A percentile compares a stretch with the other conserved stretches of the same genome.
phyloP scores from a whole-genome alignment of 148 eudicot genomes.

The Bassia scoparia region DNA sequence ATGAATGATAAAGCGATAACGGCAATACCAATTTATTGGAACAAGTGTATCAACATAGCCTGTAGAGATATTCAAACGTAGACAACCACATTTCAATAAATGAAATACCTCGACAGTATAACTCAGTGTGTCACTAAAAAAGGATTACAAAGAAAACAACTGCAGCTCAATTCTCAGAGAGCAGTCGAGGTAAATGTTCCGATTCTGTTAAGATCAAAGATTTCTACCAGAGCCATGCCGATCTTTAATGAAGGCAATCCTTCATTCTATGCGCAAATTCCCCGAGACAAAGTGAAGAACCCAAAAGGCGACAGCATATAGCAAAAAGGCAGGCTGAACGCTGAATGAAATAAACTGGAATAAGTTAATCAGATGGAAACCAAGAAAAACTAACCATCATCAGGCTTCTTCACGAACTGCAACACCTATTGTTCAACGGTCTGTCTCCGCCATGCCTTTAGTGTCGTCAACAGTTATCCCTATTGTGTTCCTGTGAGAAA shows the following conservation, averaged over 20 bases:
- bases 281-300: not conserved
- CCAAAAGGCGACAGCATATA: no score
- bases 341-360: slow-evolving; percentile 12
- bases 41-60: no score
- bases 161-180: slow-evolving; percentile 36
- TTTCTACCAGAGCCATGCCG: slow-evolving; percentile 98
- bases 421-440: slow-evolving; percentile 69
- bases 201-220: slow-evolving; percentile 63
- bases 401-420: slow-evolving; percentile 84
- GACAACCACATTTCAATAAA: no score
- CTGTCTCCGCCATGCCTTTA: slow-evolving; percentile 85
- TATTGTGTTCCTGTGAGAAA: slow-evolving; percentile 72
- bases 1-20: no score
- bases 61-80: no score
- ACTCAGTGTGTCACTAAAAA: no score
- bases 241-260: slow-evolving; percentile 89
- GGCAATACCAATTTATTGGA: no score
- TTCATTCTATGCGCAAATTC: slow-evolving; percentile 67
- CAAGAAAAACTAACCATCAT: slow-evolving; percentile 51
- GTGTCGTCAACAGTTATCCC: slow-evolving; percentile 94
- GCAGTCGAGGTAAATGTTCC: slow-evolving; percentile 38
- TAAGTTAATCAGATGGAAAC: not conserved
- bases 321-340: no score
- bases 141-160: no score
- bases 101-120: no score